These are phyloP conservation scores for Candida broadrunensis DNA, from an alignment of 805 yeast genomes.

Conservation along the genomic window DNA sequence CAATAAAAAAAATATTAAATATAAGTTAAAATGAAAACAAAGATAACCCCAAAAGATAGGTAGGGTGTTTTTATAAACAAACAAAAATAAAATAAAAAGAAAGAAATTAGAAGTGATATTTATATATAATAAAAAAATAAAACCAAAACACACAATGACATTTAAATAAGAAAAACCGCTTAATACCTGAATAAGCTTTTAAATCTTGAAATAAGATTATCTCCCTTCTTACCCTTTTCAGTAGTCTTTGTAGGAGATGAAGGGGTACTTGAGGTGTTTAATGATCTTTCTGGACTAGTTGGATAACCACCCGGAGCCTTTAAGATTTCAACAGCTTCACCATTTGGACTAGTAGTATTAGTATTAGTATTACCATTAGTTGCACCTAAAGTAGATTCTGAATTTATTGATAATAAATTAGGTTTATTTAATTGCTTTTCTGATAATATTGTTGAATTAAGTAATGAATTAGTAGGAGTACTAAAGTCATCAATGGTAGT, in stretches of 20 bases:
- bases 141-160: no score
- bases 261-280: neutral
- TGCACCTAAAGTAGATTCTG: conserved; percentile 6
- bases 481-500: conserved; percentile 10
- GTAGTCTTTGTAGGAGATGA: conserved; percentile 2
- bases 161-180: no score
- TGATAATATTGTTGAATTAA: conserved; percentile 8
- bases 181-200: conserved; percentile 30
- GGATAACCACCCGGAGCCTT: conserved; percentile 19
- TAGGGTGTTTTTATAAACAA: no score
- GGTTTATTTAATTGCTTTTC: conserved; percentile 31
- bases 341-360: conserved; percentile 1
- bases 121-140: no score
- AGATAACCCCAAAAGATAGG: no score
- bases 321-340: conserved; percentile 10
- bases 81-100: no score
- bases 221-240: conserved; percentile 14
- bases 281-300: conserved; percentile 1
- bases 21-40: no score
- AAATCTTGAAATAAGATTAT: conserved; percentile 26
- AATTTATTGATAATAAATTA: conserved; percentile 53
- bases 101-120: no score
- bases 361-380: neutral
- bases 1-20: no score
- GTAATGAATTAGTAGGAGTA: conserved; percentile 22